These are phyloP conservation scores for Chalaropsis thielavioides DNA, from an alignment of 2,329 filamentous ascomycete genomes.

Conservation along the genomic window DNA sequence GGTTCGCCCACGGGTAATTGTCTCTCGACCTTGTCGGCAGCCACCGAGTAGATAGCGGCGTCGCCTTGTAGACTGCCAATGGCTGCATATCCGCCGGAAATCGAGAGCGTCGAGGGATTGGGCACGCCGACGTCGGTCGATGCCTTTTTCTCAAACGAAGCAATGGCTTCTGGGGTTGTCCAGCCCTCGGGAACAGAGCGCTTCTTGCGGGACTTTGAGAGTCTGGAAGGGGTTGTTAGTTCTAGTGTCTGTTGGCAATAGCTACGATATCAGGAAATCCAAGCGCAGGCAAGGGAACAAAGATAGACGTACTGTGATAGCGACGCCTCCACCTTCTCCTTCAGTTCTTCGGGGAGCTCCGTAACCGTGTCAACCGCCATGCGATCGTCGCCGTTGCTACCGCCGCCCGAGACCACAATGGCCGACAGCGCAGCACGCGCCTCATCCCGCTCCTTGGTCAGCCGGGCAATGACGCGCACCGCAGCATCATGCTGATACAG, in stretches of 20 bases:
- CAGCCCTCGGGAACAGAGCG: constrained; percentile 72
- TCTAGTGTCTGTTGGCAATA: background rate
- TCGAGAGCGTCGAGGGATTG: constrained; percentile 35
- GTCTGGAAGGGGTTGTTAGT: constrained; percentile 32
- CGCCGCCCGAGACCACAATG: constrained; percentile 52
- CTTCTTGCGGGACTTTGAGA: constrained; percentile 82
- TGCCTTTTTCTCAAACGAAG: constrained; percentile 31
- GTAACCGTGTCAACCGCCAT: constrained; percentile 80
- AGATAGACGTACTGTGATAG: constrained; percentile 55
- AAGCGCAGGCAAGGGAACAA: background rate
- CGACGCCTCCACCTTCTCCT: constrained; percentile 61
- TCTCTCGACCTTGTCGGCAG: constrained; percentile 51
- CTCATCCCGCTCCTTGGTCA: constrained; percentile 86
- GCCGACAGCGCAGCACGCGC: constrained; percentile 78
- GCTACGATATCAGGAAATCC: background rate
- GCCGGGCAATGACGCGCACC: constrained; percentile 79
- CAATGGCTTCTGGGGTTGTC: constrained; percentile 60
- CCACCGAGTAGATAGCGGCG: constrained; percentile 60
- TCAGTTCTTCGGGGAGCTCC: constrained; percentile 56
- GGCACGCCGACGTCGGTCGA: constrained; percentile 35
- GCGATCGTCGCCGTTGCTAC: constrained; percentile 49
- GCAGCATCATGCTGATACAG: constrained; percentile 96
- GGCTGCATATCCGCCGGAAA: constrained; percentile 50
- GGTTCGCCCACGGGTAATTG: constrained; percentile 52
- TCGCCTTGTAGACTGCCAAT: constrained; percentile 62